Conservation (phyloP, 2,329 filamentous ascomycete genomes). For the Aspergillus luchuensis region DNA sequence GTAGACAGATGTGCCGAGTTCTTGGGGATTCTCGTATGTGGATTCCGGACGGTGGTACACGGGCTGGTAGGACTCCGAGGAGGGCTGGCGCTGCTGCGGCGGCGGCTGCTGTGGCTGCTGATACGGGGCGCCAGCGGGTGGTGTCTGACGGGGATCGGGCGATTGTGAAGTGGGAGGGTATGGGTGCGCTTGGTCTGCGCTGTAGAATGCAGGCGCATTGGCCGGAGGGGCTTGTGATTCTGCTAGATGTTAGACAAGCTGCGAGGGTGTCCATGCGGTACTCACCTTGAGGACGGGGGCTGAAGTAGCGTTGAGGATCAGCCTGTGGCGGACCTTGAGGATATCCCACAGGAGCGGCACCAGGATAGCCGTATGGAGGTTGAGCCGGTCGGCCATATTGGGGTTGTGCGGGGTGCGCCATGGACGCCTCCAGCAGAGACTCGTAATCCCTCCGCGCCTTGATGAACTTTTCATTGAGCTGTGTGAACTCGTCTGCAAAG, state of each 20-base stretch:
- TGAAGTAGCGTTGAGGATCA: conserved; percentile 70
- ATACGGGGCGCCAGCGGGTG: conserved; percentile 37
- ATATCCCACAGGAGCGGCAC: conserved; percentile 35
- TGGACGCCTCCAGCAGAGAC: conserved; percentile 89
- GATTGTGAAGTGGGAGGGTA: conserved; percentile 45
- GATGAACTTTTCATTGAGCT: conserved; percentile 99
- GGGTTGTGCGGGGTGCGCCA: conserved; percentile 86
- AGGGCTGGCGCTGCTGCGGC: conserved; percentile 54
- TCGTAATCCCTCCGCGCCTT: conserved; percentile 97
- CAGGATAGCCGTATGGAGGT: conserved; percentile 38
- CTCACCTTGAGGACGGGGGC: conserved; percentile 51
- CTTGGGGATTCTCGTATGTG: conserved; percentile 72
- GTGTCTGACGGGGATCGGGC: conserved; percentile 43
- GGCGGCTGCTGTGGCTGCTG: conserved; percentile 51
- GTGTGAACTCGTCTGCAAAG: conserved; percentile 85
- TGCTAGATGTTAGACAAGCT: conserved; percentile 27
- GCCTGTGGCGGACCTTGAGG: conserved; percentile 49
- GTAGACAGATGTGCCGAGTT: conserved; percentile 75
- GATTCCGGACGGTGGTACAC: conserved; percentile 62
- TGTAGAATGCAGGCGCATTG: conserved; percentile 63
- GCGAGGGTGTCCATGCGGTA: conserved; percentile 1
- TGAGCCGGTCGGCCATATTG: conserved; percentile 66
- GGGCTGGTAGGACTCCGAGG: conserved; percentile 47
- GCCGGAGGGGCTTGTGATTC: conserved; percentile 45
- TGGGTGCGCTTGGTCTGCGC: conserved; percentile 55